A percentile compares a stretch with the other conserved stretches of the same genome.
phyloP scores from a whole-genome alignment of 768 basidiomycete species.

The Wakefieldia striispora region DNA sequence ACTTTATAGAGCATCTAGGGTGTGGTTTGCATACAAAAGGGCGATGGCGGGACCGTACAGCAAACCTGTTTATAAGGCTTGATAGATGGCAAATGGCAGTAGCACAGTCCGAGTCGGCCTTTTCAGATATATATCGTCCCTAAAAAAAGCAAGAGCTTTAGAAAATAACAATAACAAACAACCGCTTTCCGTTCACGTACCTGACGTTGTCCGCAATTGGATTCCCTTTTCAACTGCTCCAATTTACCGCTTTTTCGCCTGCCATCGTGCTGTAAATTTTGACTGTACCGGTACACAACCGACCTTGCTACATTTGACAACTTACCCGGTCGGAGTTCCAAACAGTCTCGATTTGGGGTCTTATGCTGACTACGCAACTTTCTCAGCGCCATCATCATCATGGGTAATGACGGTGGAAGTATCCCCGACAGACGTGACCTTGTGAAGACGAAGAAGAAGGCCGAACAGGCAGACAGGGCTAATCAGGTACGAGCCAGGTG shows the following conservation, averaged over 20 bases:
- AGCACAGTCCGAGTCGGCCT: conserved; percentile 5
- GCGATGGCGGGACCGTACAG: conserved; percentile 6
- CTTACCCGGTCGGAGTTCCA: conserved; percentile 5
- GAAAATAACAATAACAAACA: conserved; percentile 28
- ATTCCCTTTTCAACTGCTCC: no score
- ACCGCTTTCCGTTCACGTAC: neutral
- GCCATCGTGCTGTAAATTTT: no score
- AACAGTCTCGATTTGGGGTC: neutral
- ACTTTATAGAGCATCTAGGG: conserved; percentile 31
- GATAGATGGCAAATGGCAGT: neutral
- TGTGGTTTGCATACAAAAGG: conserved; percentile 16
- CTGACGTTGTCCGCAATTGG: no score
- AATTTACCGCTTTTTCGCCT: no score
- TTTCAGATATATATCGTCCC: conserved; percentile 1
- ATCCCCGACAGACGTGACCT: conserved; percentile 83
- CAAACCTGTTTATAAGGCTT: conserved; percentile 2
- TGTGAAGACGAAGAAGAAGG: conserved; percentile 72
- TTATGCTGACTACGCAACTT: conserved; percentile 2
- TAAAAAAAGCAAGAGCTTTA: conserved; percentile 20
- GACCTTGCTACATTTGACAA: neutral
- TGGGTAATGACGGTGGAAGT: conserved; percentile 90
- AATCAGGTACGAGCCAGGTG: conserved; percentile 85
- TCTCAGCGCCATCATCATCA: conserved; percentile 32
- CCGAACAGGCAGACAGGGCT: conserved; percentile 87
- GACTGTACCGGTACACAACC: no score